Evolutionary conservation across 2,329 filamentous ascomycete genomes (phyloP).

Genomic region (Pseudodiploospora longispora): DNA sequence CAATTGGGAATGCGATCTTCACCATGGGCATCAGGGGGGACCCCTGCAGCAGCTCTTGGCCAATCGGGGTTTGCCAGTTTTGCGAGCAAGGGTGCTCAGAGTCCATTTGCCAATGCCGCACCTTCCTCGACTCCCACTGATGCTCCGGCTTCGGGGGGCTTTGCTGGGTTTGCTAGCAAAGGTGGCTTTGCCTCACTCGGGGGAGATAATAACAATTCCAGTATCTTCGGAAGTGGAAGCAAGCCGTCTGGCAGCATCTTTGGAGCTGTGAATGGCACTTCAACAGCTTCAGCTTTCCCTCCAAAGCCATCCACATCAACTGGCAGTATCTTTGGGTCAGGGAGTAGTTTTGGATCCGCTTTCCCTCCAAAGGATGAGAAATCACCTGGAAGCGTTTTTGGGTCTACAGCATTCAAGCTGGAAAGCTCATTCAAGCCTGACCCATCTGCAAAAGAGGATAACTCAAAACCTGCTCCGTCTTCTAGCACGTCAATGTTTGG

Average conservation of each 20-base stretch:
- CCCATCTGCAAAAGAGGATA: slow-evolving; percentile 50
- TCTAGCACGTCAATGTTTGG: slow-evolving; percentile 49
- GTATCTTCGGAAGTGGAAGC: slow-evolving; percentile 28
- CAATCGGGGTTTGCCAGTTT: slow-evolving; percentile 42
- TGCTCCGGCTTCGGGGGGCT: slow-evolving; percentile 34
- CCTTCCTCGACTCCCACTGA: slow-evolving; percentile 17
- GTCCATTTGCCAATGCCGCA: slow-evolving; percentile 30
- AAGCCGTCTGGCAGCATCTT: slow-evolving; percentile 30
- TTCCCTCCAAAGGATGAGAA: slow-evolving; percentile 21
- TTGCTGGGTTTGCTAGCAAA: slow-evolving; percentile 46
- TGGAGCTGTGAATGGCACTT: slow-evolving; percentile 15
- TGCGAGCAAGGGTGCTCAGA: slow-evolving; percentile 25
- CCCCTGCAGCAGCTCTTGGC: slow-evolving; percentile 41
- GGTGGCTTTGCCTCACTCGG: slow-evolving; percentile 47
- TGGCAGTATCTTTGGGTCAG: slow-evolving; percentile 21
- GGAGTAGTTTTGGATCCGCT: slow-evolving; percentile 15
- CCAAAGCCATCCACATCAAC: slow-evolving; percentile 32
- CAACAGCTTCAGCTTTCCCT: slow-evolving; percentile 43
- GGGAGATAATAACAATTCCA: slow-evolving; percentile 24
- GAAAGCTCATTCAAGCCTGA: slow-evolving; percentile 61
- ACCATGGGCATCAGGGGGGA: slow-evolving; percentile 40
- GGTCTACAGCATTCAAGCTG: slow-evolving; percentile 56
- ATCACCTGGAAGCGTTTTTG: slow-evolving; percentile 30
- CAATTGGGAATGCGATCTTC: slow-evolving; percentile 41
- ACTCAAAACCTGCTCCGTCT: slow-evolving; percentile 37